A percentile compares a stretch with the other conserved stretches of the same genome.
phyloP scores from a whole-genome alignment of 805 yeast species.

The Yamadazyma sp. region DNA sequence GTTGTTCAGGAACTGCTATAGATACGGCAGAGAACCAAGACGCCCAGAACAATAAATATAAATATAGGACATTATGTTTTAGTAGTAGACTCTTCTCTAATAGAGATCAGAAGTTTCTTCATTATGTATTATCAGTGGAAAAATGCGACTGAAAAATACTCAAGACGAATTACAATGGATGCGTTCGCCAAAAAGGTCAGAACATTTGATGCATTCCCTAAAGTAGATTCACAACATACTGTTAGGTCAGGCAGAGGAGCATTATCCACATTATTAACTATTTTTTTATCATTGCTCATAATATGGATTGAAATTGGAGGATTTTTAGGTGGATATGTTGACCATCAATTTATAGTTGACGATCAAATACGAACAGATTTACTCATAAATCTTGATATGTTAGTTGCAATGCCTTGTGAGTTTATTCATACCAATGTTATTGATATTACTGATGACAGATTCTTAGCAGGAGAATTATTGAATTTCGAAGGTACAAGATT shows the following conservation, averaged over 20 bases:
- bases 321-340: conserved; percentile 76
- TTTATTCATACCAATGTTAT: conserved; percentile 68
- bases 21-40: conserved; percentile 33
- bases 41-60: conserved; percentile 2
- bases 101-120: too few relatives aligned
- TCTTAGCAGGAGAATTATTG: conserved; percentile 73
- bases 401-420: conserved; percentile 82
- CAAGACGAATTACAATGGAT: conserved; percentile 32
- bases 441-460: conserved; percentile 75
- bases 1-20: conserved; percentile 47
- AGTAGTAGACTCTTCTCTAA: too few relatives aligned
- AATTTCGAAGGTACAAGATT: conserved; percentile 65
- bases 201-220: conserved; percentile 47
- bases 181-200: conserved; percentile 36
- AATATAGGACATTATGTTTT: too few relatives aligned
- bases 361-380: conserved; percentile 53
- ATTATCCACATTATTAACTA: conserved; percentile 60
- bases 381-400: conserved; percentile 72
- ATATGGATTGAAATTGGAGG: conserved; percentile 85
- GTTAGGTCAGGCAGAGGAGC: conserved; percentile 80
- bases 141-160: too few relatives aligned
- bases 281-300: conserved; percentile 60
- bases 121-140: too few relatives aligned
- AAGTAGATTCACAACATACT: conserved; percentile 51
- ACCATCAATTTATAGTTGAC: conserved; percentile 77